A percentile compares a stretch with the other conserved stretches of the same genome.
These are phyloP conservation scores for Globisporangium okanoganense DNA, from an alignment of 352 stramenopile species.

Conservation along the genomic window DNA sequence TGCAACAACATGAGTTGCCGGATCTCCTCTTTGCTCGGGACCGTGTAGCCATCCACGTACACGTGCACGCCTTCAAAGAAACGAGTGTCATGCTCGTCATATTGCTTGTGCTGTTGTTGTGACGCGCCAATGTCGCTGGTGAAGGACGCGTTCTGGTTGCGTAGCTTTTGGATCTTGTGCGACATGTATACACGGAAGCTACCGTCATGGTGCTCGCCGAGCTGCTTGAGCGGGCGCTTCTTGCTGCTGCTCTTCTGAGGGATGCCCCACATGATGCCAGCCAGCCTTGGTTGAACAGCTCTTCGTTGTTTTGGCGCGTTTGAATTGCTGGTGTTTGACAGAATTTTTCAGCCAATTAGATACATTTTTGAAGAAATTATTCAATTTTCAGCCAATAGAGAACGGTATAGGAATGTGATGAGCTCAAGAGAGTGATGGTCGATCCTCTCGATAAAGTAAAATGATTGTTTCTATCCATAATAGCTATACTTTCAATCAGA, in stretches of 20 bases:
- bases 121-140: not conserved
- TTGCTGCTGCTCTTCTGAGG: not conserved
- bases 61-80: slow-evolving; percentile 80
- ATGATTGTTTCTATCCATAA: not conserved
- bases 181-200: slow-evolving; percentile 89
- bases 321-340: not conserved
- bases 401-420: slow-evolving; percentile 1
- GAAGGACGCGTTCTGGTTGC: slow-evolving; percentile 60
- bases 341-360: not conserved
- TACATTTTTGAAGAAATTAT: too few species aligned
- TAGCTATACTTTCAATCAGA: too few species aligned
- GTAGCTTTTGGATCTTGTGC: slow-evolving; percentile 90
- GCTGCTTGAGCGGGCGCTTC: slow-evolving; percentile 36
- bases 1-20: slow-evolving; percentile 70
- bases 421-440: not conserved
- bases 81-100: not conserved
- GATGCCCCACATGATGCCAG: not conserved
- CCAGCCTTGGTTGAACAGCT: not conserved
- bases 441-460: not conserved
- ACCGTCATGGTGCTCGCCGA: slow-evolving; percentile 86
- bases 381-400: not conserved
- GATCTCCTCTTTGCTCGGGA: slow-evolving; percentile 83
- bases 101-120: not conserved
- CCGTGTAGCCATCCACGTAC: slow-evolving; percentile 87
- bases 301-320: not conserved